Conservation (phyloP, 352 stramenopile genomes). For the Globisporangium solare region DNA sequence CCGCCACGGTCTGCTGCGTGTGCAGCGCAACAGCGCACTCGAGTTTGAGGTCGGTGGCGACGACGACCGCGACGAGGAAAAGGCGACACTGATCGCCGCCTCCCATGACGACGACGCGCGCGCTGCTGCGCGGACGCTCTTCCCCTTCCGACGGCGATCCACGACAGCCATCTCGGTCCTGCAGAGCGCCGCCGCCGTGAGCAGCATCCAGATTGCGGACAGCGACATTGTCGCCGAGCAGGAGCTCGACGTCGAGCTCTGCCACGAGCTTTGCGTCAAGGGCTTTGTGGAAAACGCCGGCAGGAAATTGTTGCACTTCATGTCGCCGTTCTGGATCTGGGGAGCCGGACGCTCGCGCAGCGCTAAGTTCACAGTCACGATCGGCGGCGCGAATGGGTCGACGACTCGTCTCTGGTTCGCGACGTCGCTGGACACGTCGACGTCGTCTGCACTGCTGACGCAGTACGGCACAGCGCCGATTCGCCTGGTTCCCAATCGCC, state of each 20-base stretch:
- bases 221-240: slow-evolving; percentile 36
- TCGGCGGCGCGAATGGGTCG: slow-evolving; percentile 26
- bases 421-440: slow-evolving; percentile 21
- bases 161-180: slow-evolving; percentile 1
- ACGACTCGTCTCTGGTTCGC: slow-evolving; percentile 42
- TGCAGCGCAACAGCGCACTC: slow-evolving; percentile 15
- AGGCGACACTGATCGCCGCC: slow-evolving; percentile 4
- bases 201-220: slow-evolving; percentile 15
- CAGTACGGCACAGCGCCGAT: slow-evolving; percentile 14
- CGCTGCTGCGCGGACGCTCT: slow-evolving; percentile 1
- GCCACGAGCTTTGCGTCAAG: slow-evolving; percentile 74
- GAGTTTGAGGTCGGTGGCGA: neutral
- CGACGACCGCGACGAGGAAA: slow-evolving; percentile 1
- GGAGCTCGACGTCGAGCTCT: slow-evolving; percentile 59
- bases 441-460: neutral
- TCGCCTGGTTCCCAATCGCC: slow-evolving; percentile 12
- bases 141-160: slow-evolving; percentile 10
- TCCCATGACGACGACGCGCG: neutral
- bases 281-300: slow-evolving; percentile 61
- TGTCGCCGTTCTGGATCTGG: slow-evolving; percentile 51
- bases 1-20: slow-evolving; percentile 21
- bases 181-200: slow-evolving; percentile 1
- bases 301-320: slow-evolving; percentile 58
- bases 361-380: slow-evolving; percentile 24
- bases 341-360: neutral